phyloP scores from a whole-genome alignment of 164 flowering plant species.

The Magnolia sinica region DNA sequence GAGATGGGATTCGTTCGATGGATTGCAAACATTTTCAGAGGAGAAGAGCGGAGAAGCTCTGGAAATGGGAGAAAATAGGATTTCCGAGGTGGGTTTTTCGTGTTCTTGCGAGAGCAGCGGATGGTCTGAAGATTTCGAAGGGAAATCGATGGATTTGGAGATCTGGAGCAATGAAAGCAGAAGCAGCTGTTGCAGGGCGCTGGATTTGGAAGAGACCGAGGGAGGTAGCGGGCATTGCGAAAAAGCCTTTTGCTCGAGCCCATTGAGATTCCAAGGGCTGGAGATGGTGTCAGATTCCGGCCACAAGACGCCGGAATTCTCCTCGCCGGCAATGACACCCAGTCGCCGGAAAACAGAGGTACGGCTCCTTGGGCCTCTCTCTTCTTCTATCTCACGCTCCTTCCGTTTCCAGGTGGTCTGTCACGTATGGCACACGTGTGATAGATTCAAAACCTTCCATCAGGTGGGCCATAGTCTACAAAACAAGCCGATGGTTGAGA shows the following conservation, averaged over 20 bases:
- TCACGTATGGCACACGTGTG: too few relatives aligned
- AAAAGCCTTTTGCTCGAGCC: constrained; percentile 43
- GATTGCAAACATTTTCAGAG: constrained; percentile 1
- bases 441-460: too few relatives aligned
- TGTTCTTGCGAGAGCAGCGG: constrained; percentile 45
- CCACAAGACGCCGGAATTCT: constrained; percentile 42
- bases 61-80: constrained; percentile 6
- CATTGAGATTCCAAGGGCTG: constrained; percentile 45
- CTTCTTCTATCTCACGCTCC: too few relatives aligned
- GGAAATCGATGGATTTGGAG: constrained; percentile 49
- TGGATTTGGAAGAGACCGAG: constrained; percentile 25
- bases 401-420: neutral
- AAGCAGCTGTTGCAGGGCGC: constrained; percentile 26
- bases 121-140: constrained; percentile 64
- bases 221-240: constrained; percentile 13
- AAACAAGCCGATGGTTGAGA: too few relatives aligned
- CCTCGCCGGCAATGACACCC: constrained; percentile 57
- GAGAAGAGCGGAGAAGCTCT: neutral
- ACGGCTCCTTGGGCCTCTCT: constrained; percentile 16
- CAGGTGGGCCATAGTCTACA: neutral
- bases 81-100: constrained; percentile 25
- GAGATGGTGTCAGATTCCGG: constrained; percentile 40
- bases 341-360: constrained; percentile 36
- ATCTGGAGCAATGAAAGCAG: constrained; percentile 28
- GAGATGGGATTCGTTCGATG: constrained; percentile 33